Evolutionary conservation across 2,329 filamentous ascomycete species (phyloP), one percentile per base, ranked within the genome.

Genomic region (Monilinia fructicola): DNA sequence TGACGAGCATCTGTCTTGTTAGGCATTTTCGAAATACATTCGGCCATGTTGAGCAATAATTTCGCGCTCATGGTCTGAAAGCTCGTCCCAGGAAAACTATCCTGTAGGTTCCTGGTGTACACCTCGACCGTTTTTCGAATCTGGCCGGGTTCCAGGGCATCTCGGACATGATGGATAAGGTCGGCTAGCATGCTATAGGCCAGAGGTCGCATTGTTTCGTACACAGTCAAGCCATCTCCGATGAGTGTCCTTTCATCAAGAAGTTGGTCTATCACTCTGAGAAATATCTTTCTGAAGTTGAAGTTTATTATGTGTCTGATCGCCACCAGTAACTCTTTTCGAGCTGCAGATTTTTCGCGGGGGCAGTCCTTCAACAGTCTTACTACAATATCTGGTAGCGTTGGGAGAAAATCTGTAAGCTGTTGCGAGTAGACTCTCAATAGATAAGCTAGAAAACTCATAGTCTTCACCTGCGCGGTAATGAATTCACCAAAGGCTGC

Each of bases 11-110:
- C 94, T 54, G 90, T 87, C 80, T 98, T 99, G 76, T 97, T 92
- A 26, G 90, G 90, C 73, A 99, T 85, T 77, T 94, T 96, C 1
- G 93, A 92, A 75, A 99, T 99, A 77, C 92, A 96, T 74, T 99
- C 96, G 0, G 94, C 95, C 92, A 99, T 96, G 77, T 99, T 99
- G 16, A 99, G 82, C 0, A 99, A 82, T 3, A 99, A 82, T 78
- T 98, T 99, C 0, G 95, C 96, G 73, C 95, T 98, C 95, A 99
- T 99, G 0, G 95, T 99, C 78, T 99, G 96, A 76, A 99, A 99
- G 78, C 94, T 99, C 0, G 96, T 98, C 11, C 96, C 96, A 0
- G 95, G 96, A 70, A 97, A 97, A 70, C 92, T 92, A 77, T 98
- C 95, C 75, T 97, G 93, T 28, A 99, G 81, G 74, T 98, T 98